Evolutionary conservation across 768 basidiomycete species (phyloP).

Genomic region (Boletus pseudo-olivaceus): DNA sequence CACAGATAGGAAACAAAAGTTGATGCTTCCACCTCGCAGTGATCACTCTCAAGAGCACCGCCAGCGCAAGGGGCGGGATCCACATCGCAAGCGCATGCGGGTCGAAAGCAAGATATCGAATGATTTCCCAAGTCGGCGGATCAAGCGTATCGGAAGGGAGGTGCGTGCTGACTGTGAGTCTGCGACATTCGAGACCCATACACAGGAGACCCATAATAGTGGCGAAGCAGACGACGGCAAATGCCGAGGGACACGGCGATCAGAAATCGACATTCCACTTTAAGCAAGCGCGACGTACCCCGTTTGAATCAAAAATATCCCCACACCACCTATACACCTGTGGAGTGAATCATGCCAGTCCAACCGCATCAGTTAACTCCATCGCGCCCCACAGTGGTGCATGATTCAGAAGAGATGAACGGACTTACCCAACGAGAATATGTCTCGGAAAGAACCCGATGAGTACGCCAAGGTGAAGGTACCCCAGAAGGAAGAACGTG

Average conservation of each 20-base stretch:
- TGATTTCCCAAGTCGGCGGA: constrained; percentile 55
- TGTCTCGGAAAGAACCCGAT: constrained; percentile 97
- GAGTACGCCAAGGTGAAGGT: constrained; percentile 75
- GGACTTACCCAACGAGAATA: constrained; percentile 84
- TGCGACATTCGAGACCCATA: constrained; percentile 24
- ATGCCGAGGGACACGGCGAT: neutral
- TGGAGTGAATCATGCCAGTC: neutral
- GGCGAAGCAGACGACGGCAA: neutral
- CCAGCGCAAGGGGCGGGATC: constrained; percentile 74
- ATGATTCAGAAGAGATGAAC: neutral
- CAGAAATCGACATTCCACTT: neutral
- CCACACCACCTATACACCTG: constrained; percentile 92
- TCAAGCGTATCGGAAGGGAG: constrained; percentile 75
- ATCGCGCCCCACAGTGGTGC: neutral
- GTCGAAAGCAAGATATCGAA: constrained; percentile 67
- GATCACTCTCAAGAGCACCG: constrained; percentile 72
- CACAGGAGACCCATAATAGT: too few relatives aligned
- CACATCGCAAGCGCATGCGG: constrained; percentile 67
- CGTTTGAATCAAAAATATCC: constrained; percentile 86
- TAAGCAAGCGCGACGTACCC: constrained; percentile 47
- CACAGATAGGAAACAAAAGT: constrained; percentile 85
- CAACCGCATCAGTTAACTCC: neutral
- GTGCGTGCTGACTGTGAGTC: constrained; percentile 81
- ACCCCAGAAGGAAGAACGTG: constrained; percentile 83
- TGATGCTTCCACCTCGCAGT: constrained; percentile 82